Base-by-base conservation (phyloP, 352 stramenopile genomes). In the Lagenidium giganteum region DNA sequence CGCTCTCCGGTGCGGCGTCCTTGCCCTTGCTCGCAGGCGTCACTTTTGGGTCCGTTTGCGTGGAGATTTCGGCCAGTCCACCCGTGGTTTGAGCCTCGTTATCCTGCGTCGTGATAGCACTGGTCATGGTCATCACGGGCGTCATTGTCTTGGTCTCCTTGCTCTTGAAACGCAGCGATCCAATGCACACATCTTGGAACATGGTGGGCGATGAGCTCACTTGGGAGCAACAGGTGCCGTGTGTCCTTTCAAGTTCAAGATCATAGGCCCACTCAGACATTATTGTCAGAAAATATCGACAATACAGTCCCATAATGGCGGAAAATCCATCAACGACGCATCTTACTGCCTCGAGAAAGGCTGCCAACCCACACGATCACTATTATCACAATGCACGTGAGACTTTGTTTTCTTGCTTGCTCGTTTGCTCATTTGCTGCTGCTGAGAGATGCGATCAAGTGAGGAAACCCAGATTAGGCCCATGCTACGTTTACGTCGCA, bases 111-210 rank as follows among this genome's bases (percentile, higher is more conserved):
- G 63, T 42, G 32, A 85, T 67, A 11, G 64, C 40, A 1, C 55
- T 25, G 9, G 70, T 78, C 42, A 57, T 42, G 23, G 39, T 44
- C 17, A 11, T 51, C 16, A 42, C 56, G 20, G 50, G 53, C 30
- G 44, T 59, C 26, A 47, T 59, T 42, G 68, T 58, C 47, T 66
- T 65, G 8, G 61, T 61, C 20, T 45, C 57, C 59, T 76, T 79
- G 55, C 55, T 67, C 55, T 71, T 74, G 54, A 84, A 87, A 47
- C 65, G 54, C 3, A 70, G 54, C 34, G 52, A 60, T 20, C 69
- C 71, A 8, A 83, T 43, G 12, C 22, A 51, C 51, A 80, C 71
- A 40, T 85, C 72, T 56, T 81, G 60, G 47, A 87, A 85, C 70
- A 85, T 85, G 3, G 17, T 18, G 11, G n/a, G 8, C 5, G 16